These are phyloP conservation scores for Pyracantha coccinea DNA, from an alignment of 331 rosid species.

Conservation along the genomic window DNA sequence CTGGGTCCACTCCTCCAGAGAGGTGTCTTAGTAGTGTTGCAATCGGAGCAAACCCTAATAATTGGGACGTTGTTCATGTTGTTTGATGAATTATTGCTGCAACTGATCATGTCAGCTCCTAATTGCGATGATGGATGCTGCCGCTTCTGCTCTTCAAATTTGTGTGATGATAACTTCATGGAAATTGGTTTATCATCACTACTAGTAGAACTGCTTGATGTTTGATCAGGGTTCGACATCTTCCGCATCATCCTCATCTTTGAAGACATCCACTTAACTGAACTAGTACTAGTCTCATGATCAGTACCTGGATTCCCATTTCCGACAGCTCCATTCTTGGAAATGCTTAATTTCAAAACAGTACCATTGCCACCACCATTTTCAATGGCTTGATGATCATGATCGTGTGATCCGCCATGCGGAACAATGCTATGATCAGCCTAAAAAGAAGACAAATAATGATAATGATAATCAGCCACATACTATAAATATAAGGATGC, in stretches of 20 bases:
- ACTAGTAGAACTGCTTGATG: neutral
- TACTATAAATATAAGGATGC: neutral
- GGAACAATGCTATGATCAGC: slow-evolving; percentile 28
- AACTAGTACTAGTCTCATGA: slow-evolving; percentile 3
- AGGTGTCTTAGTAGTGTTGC: slow-evolving; percentile 88
- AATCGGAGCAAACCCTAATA: slow-evolving; percentile 82
- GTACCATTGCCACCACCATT: slow-evolving; percentile 13
- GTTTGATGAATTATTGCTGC: slow-evolving; percentile 24
- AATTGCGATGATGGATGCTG: slow-evolving; percentile 2
- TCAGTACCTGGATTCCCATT: slow-evolving; percentile 4
- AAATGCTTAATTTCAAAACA: slow-evolving; percentile 16
- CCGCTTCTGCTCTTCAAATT: slow-evolving; percentile 26
- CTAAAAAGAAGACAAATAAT: slow-evolving; percentile 19
- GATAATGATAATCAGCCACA: neutral
- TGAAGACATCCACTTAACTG: slow-evolving; percentile 60
- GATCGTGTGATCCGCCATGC: slow-evolving; percentile 37
- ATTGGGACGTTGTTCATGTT: slow-evolving; percentile 17
- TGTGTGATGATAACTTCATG: slow-evolving; percentile 13
- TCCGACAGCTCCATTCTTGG: slow-evolving; percentile 24
- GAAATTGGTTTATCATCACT: neutral
- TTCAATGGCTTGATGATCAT: slow-evolving; percentile 4
- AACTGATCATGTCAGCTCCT: neutral
- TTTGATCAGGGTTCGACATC: slow-evolving; percentile 44
- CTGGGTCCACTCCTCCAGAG: slow-evolving; percentile 97
- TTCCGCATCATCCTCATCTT: slow-evolving; percentile 60